These are phyloP conservation scores for Piper longum DNA, from an alignment of 164 flowering plant genomes.

Conservation along the genomic window DNA sequence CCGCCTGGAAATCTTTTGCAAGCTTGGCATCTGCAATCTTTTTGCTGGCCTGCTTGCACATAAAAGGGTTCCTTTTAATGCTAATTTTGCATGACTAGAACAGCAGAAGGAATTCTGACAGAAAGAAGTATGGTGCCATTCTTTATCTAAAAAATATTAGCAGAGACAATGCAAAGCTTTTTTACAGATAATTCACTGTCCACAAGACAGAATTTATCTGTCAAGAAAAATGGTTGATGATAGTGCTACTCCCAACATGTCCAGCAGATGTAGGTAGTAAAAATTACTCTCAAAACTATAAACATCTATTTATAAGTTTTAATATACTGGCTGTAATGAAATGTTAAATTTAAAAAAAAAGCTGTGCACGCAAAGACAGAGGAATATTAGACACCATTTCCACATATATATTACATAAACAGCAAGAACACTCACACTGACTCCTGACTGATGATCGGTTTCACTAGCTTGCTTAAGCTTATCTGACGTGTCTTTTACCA, in stretches of 20 bases:
- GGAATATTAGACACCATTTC: not conserved
- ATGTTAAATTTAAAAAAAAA: too few relatives aligned
- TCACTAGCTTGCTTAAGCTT: constrained; percentile 60
- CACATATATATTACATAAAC: not conserved
- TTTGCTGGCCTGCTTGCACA: constrained; percentile 42
- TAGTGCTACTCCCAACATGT: too few relatives aligned
- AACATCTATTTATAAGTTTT: too few relatives aligned
- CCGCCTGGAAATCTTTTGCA: not conserved
- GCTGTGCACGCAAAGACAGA: too few relatives aligned
- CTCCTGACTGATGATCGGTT: constrained; percentile 36
- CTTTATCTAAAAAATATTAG: not conserved
- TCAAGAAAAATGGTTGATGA: too few relatives aligned
- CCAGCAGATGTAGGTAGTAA: too few relatives aligned
- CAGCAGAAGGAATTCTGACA: not conserved
- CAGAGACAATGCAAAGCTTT: too few relatives aligned
- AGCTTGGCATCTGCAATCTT: constrained; percentile 16
- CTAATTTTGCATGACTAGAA: not conserved
- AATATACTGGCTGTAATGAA: too few relatives aligned
- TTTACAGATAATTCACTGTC: too few relatives aligned
- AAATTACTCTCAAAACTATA: too few relatives aligned
- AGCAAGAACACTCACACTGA: constrained; percentile 39
- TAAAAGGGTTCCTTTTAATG: not conserved
- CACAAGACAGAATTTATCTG: too few relatives aligned
- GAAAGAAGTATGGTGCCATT: not conserved
- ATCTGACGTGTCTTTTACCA: constrained; percentile 61